Percentiles rank a stretch among this genome's conserved stretches.
Conservation (phyloP, 1,284 basidiomycete species). For the Flammula alnicola region DNA sequence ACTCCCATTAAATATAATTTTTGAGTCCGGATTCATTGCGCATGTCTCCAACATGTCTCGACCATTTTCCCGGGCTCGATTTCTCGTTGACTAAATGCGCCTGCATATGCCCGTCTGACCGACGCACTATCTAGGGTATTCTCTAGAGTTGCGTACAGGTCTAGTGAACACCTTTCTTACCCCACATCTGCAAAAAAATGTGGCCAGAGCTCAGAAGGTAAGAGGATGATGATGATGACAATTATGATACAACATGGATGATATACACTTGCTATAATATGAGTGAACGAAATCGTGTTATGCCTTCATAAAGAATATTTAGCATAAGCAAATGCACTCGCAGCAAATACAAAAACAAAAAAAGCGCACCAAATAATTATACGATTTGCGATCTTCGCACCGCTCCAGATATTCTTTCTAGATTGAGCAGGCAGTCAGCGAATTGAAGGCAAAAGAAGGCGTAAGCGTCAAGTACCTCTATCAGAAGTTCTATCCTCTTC, state of each 20-base stretch:
- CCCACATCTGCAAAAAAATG: too few relatives aligned
- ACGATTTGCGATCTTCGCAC: conserved; percentile 80
- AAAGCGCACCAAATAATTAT: conserved; percentile 68
- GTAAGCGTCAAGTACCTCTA: conserved; percentile 68
- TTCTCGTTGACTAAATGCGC: too few relatives aligned
- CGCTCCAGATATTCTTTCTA: conserved; percentile 84
- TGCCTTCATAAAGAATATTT: conserved; percentile 1
- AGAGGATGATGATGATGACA: background rate
- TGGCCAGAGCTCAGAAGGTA: background rate
- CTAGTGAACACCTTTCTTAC: background rate
- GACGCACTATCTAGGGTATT: too few relatives aligned
- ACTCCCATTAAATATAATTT: too few relatives aligned
- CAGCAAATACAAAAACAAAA: background rate
- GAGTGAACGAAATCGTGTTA: conserved; percentile 22
- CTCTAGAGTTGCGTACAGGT: too few relatives aligned
- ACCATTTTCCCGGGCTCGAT: too few relatives aligned
- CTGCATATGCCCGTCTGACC: too few relatives aligned
- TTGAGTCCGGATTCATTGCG: too few relatives aligned
- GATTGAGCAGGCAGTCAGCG: conserved; percentile 7
- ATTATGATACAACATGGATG: conserved; percentile 12
- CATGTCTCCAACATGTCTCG: too few relatives aligned
- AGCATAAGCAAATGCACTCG: background rate
- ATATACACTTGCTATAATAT: conserved; percentile 18
- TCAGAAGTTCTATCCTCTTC: conserved; percentile 92
- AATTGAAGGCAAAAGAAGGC: background rate